phyloP scores from a whole-genome alignment of 139 green algal genomes.

The Tetradesmus obliquus region DNA sequence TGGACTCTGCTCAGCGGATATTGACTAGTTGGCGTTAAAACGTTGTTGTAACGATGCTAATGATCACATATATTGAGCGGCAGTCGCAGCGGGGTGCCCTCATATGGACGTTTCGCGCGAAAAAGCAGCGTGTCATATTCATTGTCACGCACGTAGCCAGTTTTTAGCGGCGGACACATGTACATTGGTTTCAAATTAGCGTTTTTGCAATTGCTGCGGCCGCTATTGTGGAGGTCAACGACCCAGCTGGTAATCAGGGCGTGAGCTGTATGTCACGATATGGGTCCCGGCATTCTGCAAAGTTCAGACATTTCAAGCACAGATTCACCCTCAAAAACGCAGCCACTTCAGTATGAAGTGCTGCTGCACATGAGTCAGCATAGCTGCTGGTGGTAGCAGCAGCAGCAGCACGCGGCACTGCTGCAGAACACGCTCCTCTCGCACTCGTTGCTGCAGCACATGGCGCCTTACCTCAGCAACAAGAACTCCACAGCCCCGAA shows the following conservation, averaged over 20 bases:
- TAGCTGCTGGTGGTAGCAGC: too few relatives aligned
- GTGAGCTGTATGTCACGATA: neutral
- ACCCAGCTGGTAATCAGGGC: neutral
- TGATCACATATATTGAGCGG: neutral
- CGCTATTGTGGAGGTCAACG: neutral
- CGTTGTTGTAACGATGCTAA: neutral
- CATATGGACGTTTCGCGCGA: neutral
- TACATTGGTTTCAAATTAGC: neutral
- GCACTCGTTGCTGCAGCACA: neutral
- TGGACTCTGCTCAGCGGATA: neutral
- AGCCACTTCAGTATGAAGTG: too few relatives aligned
- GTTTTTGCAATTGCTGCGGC: neutral
- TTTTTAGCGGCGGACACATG: neutral
- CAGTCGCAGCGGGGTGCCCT: neutral
- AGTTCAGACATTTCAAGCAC: too few relatives aligned
- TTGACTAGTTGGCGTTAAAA: neutral
- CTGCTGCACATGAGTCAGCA: too few relatives aligned
- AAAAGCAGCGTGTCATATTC: neutral
- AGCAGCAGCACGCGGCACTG: too few relatives aligned
- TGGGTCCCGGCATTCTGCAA: neutral
- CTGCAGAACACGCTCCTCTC: too few relatives aligned
- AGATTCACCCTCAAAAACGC: too few relatives aligned
- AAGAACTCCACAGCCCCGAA: neutral
- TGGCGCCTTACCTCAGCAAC: neutral
- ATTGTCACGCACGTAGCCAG: neutral